phyloP scores from a whole-genome alignment of 805 yeast species.

The Helenozyma rhizophorensis region DNA sequence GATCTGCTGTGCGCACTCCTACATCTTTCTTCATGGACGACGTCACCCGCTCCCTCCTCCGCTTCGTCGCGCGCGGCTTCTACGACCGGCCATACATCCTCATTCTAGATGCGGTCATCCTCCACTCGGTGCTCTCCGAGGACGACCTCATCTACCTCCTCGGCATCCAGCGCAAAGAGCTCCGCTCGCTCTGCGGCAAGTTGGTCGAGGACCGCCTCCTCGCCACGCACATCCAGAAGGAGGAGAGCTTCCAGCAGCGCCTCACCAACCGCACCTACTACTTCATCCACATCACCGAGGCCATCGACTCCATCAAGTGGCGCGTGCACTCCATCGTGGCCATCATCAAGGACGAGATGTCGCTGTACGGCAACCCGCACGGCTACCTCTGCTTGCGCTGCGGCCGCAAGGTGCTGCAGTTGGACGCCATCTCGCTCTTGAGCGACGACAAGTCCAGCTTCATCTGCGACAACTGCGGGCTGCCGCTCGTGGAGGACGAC shows the following conservation, averaged over 20 bases:
- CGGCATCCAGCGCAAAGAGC: conserved; percentile 81
- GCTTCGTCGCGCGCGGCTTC: conserved; percentile 82
- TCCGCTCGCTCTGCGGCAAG: conserved; percentile 75
- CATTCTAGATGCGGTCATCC: conserved; percentile 78
- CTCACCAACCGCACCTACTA: conserved; percentile 75
- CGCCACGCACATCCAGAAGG: conserved; percentile 67
- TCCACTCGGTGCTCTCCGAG: conserved; percentile 87
- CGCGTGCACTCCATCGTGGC: conserved; percentile 85
- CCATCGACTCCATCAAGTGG: conserved; percentile 96
- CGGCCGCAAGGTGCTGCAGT: conserved; percentile 70
- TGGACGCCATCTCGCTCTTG: conserved; percentile 81
- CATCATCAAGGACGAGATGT: conserved; percentile 72
- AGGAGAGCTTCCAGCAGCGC: conserved; percentile 53
- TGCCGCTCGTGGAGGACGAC: conserved; percentile 79
- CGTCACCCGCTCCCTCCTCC: conserved; percentile 51
- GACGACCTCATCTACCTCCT: conserved; percentile 81
- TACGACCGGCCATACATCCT: conserved; percentile 80
- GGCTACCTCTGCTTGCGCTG: conserved; percentile 92
- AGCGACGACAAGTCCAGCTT: conserved; percentile 80
- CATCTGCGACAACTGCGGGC: conserved; percentile 80
- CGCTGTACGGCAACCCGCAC: conserved; percentile 83
- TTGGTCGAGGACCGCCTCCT: conserved; percentile 81
- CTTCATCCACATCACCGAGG: conserved; percentile 85
- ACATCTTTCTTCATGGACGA: conserved; percentile 32
- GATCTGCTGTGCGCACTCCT: no score